A percentile compares a stretch with the other conserved stretches of the same genome.
These are phyloP conservation scores for Pythium angustatum DNA, from an alignment of 352 stramenopile species.

Conservation along the genomic window DNA sequence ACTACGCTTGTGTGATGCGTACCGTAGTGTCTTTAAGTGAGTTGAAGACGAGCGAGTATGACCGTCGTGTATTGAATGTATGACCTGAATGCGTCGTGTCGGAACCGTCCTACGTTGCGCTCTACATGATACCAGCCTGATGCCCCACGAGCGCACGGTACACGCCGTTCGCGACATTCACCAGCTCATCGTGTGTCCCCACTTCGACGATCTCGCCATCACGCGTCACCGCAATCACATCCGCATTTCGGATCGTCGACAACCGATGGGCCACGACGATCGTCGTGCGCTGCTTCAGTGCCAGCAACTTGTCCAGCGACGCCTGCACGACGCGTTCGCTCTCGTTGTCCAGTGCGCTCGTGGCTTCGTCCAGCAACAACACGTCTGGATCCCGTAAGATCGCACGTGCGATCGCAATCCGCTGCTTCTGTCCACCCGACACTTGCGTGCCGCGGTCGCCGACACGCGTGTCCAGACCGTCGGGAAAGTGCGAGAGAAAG, in stretches of 20 bases:
- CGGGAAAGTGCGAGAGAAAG: constrained; percentile 9
- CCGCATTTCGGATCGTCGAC: constrained; percentile 70
- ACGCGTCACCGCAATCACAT: constrained; percentile 82
- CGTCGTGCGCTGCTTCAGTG: constrained; percentile 68
- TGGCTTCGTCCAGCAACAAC: constrained; percentile 81
- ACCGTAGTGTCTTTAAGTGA: too few relatives aligned
- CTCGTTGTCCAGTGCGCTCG: constrained; percentile 60
- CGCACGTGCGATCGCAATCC: constrained; percentile 32
- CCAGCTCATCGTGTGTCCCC: constrained; percentile 81
- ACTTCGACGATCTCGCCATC: constrained; percentile 73
- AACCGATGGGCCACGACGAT: constrained; percentile 83
- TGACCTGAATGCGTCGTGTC: too few relatives aligned
- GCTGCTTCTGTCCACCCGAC: constrained; percentile 33
- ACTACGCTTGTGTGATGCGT: too few relatives aligned
- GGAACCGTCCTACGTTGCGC: too few relatives aligned
- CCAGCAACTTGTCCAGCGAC: constrained; percentile 37
- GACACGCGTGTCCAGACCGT: constrained; percentile 3
- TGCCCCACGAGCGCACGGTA: too few relatives aligned
- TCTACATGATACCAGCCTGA: too few relatives aligned
- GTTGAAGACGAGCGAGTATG: too few relatives aligned
- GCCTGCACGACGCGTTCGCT: constrained; percentile 64
- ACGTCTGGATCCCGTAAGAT: constrained; percentile 45
- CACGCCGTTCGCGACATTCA: constrained; percentile 40
- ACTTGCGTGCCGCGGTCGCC: constrained; percentile 11
- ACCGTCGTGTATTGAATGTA: too few relatives aligned